Evolutionary conservation across 2,329 filamentous ascomycete genomes (phyloP), one percentile per base, ranked within the genome.

Genomic region (Allantophomopsis lycopodina): DNA sequence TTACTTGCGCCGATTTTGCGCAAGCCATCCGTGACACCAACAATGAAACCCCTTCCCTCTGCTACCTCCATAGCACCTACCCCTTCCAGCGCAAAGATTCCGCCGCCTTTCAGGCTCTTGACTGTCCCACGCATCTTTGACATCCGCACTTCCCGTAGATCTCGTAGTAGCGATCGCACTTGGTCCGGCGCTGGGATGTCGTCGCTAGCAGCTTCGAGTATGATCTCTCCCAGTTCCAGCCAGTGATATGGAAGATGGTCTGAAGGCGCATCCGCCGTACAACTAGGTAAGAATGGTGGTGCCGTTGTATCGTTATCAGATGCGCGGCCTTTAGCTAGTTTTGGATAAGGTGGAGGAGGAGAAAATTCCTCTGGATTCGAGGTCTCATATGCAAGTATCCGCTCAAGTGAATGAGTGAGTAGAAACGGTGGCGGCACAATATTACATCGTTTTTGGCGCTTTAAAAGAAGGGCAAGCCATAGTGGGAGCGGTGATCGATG

Each of bases 391-490:
- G 83, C 73, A 44, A 96, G 76, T 44, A 96, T 83, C 8, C 79
- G 69, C 44, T 75, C 68, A 5, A 98, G 76, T 3, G 83, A 82
- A 44, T 79, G 66, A 0, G 83, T 71, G 44, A 83, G 76, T 7
- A 98, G 76, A 91, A 91, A 98, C 13, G 85, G 71, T 7, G 91
- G 91, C 0, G 91, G 80, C 4, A 91, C 68, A 48, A 98, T 94
- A 63, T 94, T 95, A 50, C 87, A 87, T 53, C 91, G 82, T 40
- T 83, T 78, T 62, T 98, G 91, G 46, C 88, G 86, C 62, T 96
- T 96, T 40, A 98, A 78, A 17, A 96, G 78, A 13, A 96, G 72
- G 2, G 91, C 91, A 13, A 98, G 82, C 91, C 91, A 98, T 45
- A 95, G 74, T 1, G 87, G 88, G 2, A 94, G 59, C 35, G 80